Evolutionary conservation across 2,329 filamentous ascomycete species (phyloP).

Genomic region (Periconia sp.): DNA sequence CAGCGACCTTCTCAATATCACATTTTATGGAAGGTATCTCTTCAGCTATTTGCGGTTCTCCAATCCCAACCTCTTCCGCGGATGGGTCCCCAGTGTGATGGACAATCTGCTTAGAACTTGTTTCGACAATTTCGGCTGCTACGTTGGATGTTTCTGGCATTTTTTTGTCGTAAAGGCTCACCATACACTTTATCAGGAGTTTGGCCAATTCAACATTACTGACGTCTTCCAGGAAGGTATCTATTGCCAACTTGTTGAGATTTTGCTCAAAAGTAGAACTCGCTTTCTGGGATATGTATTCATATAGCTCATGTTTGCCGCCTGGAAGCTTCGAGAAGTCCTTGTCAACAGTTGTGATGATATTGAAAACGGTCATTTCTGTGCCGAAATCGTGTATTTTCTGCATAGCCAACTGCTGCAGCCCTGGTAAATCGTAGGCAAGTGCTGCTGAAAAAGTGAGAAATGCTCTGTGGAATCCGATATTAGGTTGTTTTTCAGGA

Average conservation of each 20-base stretch:
- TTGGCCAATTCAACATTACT: conserved; percentile 9
- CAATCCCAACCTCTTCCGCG: too few species aligned
- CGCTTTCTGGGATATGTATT: conserved; percentile 11
- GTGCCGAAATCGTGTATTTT: conserved; percentile 6
- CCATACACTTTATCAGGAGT: conserved; percentile 10
- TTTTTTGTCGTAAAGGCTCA: conserved; percentile 11
- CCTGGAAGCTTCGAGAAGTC: conserved; percentile 8
- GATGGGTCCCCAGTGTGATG: too few species aligned
- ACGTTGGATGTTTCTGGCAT: conserved; percentile 3
- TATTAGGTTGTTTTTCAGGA: not conserved
- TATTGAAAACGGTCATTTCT: conserved; percentile 12
- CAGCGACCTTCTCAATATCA: too few species aligned
- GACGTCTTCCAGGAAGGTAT: conserved; percentile 11
- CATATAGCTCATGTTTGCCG: conserved; percentile 10
- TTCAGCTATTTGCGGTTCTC: too few species aligned
- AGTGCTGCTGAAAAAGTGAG: conserved; percentile 13
- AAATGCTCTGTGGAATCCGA: conserved; percentile 19
- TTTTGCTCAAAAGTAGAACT: conserved; percentile 15
- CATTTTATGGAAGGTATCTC: too few species aligned
- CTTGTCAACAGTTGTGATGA: conserved; percentile 11
- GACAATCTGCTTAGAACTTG: not conserved
- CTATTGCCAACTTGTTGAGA: conserved; percentile 8
- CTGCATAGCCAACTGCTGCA: conserved; percentile 14
- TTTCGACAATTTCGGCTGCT: not conserved
- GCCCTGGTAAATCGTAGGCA: conserved; percentile 10